A percentile compares a stretch with the other conserved stretches of the same genome.
These are phyloP conservation scores for Trichosporon ovoides DNA, from an alignment of 1,284 basidiomycete genomes.

Conservation along the genomic window DNA sequence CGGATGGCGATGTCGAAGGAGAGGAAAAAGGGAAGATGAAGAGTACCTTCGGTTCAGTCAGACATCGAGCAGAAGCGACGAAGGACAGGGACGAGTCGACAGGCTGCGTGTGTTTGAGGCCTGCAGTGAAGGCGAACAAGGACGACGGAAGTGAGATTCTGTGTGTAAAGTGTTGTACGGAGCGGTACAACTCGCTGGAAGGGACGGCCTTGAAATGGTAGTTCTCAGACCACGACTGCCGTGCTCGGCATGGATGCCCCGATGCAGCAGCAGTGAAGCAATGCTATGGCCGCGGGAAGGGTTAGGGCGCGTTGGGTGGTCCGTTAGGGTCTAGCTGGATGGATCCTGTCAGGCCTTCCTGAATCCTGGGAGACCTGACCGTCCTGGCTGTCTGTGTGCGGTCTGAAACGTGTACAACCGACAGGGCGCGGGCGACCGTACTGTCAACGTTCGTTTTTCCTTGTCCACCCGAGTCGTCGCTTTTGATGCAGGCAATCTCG, in stretches of 20 bases:
- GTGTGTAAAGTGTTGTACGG: too few relatives aligned
- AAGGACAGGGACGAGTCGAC: not conserved
- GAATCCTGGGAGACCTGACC: too few relatives aligned
- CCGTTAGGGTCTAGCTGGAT: not conserved
- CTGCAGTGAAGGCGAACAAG: too few relatives aligned
- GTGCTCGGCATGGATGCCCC: slow-evolving; percentile 1
- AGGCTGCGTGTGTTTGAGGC: too few relatives aligned
- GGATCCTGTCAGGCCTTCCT: too few relatives aligned
- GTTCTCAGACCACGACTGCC: not conserved
- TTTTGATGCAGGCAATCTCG: too few relatives aligned
- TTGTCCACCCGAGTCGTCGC: too few relatives aligned
- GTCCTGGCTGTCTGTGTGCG: not conserved
- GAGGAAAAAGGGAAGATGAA: not conserved
- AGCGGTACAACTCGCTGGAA: too few relatives aligned
- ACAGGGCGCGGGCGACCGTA: not conserved
- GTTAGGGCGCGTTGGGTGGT: not conserved
- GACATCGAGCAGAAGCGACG: not conserved
- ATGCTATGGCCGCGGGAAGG: slow-evolving; percentile 1
- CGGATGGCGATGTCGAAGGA: not conserved
- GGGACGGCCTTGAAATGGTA: slow-evolving; percentile 1
- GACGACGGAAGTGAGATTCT: too few relatives aligned
- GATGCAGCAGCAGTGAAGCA: not conserved
- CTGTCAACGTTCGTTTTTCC: not conserved
- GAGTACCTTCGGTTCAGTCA: not conserved
- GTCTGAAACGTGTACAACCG: not conserved